These are phyloP conservation scores for Solanum appendiculatum DNA, from an alignment of 257 asterid species.

Conservation along the genomic window DNA sequence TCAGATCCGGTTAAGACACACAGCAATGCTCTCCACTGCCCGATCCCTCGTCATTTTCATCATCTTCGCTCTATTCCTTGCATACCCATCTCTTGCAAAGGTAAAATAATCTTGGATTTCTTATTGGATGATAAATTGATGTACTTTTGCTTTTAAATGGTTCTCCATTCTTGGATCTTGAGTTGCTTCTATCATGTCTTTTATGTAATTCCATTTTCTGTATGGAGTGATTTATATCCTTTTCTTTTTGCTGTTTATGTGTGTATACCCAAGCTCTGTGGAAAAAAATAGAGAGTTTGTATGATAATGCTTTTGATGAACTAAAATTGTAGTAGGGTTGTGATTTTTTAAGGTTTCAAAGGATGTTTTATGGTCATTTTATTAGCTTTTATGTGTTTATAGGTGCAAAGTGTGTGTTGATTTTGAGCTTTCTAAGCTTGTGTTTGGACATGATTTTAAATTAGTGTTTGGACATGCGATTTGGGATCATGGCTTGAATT, in stretches of 20 bases:
- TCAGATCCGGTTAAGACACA: neutral
- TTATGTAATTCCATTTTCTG: neutral
- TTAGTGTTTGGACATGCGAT: neutral
- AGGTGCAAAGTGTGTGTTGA: neutral
- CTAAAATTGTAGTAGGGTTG: neutral
- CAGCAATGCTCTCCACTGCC: slow-evolving; percentile 40
- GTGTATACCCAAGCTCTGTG: neutral
- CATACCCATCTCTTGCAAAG: slow-evolving; percentile 38
- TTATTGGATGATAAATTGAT: neutral
- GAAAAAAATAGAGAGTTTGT: neutral
- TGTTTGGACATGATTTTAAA: neutral
- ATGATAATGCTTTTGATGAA: neutral
- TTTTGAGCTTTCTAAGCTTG: neutral
- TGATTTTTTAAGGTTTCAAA: neutral
- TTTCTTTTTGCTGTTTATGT: neutral
- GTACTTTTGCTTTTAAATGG: neutral
- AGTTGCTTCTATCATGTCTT: neutral
- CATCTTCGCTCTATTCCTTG: slow-evolving; percentile 19
- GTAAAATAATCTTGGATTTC: slow-evolving; percentile 10
- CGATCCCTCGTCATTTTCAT: slow-evolving; percentile 21
- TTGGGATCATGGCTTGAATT: neutral
- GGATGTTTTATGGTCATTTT: neutral
- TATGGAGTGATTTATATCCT: neutral
- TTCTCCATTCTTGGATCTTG: neutral
- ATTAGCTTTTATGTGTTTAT: neutral